A percentile compares a stretch with the other conserved stretches of the same genome.
These are phyloP conservation scores for Discostella pseudostelligera DNA, from an alignment of 108 stramenopile genomes.

Conservation along the genomic window DNA sequence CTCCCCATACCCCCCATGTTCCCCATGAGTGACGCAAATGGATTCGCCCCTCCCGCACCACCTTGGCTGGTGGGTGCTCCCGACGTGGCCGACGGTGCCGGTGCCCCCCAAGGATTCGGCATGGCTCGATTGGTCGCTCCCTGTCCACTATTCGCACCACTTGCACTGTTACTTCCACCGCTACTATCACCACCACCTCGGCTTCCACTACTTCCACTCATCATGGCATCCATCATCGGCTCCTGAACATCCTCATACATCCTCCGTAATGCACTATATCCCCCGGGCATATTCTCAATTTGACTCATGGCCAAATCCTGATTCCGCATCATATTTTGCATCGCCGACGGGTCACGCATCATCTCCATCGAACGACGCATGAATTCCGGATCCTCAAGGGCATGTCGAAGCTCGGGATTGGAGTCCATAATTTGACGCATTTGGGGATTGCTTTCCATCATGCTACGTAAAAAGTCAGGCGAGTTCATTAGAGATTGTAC, in stretches of 20 bases:
- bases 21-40: constrained; percentile 40
- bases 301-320: constrained; percentile 96
- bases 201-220: constrained; percentile 28
- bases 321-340: constrained; percentile 85
- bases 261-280: constrained; percentile 87
- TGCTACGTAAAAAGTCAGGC: constrained; percentile 85
- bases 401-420: constrained; percentile 89
- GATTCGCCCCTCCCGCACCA: constrained; percentile 35
- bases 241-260: constrained; percentile 95
- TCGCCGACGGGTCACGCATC: constrained; percentile 88
- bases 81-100: constrained; percentile 24
- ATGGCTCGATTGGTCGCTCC: constrained; percentile 78
- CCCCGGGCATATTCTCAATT: constrained; percentile 93
- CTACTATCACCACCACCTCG: constrained; percentile 13
- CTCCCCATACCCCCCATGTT: constrained; percentile 50
- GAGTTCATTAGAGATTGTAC: constrained; percentile 83
- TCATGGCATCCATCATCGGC: constrained; percentile 92
- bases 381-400: constrained; percentile 86
- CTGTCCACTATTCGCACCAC: constrained; percentile 11
- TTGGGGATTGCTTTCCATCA: constrained; percentile 92
- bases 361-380: constrained; percentile 90
- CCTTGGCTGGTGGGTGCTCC: constrained; percentile 3
- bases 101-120: constrained; percentile 88
- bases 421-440: constrained; percentile 82
- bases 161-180: constrained; percentile 12